A percentile compares a stretch with the other conserved stretches of the same genome.
Conservation (phyloP, 2,329 filamentous ascomycete genomes). For the Aspergillus floridensis region DNA sequence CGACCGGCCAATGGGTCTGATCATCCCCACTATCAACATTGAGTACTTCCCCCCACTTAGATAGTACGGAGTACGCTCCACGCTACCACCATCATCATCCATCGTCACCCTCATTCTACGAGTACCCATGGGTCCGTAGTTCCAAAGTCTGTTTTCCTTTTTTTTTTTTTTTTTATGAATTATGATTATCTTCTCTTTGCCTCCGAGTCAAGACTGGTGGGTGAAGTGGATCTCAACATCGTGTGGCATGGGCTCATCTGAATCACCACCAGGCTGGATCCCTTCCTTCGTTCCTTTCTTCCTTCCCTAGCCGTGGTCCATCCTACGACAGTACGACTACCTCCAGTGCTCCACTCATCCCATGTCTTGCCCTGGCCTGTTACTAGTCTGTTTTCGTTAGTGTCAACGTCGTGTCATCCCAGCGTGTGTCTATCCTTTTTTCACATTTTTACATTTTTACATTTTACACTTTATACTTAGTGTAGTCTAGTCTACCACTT, state of each 20-base stretch:
- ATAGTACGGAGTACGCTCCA: not conserved
- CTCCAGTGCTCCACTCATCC: slow-evolving; percentile 11
- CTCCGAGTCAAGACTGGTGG: slow-evolving; percentile 11
- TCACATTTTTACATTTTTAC: not conserved
- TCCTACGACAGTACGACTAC: not conserved
- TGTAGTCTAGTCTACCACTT: not conserved
- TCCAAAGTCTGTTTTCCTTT: not conserved
- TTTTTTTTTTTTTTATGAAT: no score
- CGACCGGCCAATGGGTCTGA: slow-evolving; percentile 15
- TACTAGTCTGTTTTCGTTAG: slow-evolving; percentile 31
- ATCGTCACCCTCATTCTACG: not conserved
- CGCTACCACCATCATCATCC: slow-evolving; percentile 5
- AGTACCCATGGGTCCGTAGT: slow-evolving; percentile 3
- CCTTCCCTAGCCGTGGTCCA: slow-evolving; percentile 7
- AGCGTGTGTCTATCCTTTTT: slow-evolving; percentile 24
- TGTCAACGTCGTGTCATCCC: slow-evolving; percentile 42
- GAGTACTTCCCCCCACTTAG: slow-evolving; percentile 4
- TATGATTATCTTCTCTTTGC: not conserved
- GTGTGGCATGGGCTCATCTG: slow-evolving; percentile 20
- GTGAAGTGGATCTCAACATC: slow-evolving; percentile 14
- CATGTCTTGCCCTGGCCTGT: slow-evolving; percentile 13
- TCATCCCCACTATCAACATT: slow-evolving; percentile 18
- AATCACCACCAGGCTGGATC: slow-evolving; percentile 16
- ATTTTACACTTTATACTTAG: not conserved
- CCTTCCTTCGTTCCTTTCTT: slow-evolving; percentile 17